Evolutionary conservation across 805 yeast genomes (phyloP).

Genomic region (Candida methanosorbosa): DNA sequence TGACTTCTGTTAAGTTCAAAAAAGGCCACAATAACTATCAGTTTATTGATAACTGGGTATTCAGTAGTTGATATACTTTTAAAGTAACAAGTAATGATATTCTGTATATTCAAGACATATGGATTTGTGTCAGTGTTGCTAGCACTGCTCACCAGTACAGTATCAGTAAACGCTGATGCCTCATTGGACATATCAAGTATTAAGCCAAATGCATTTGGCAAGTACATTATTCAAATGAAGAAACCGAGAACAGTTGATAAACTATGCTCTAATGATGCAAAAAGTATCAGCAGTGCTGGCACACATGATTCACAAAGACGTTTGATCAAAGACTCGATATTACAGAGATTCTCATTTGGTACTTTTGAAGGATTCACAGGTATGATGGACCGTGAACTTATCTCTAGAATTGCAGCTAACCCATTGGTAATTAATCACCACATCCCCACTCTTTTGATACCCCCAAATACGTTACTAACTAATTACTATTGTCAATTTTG

Average conservation of each 20-base stretch:
- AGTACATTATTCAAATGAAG: conserved; percentile 44
- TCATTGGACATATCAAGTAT: not conserved
- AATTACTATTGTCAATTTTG: not conserved
- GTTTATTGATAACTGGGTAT: too few relatives aligned
- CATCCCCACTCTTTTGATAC: too few relatives aligned
- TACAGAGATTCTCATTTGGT: conserved; percentile 44
- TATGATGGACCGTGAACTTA: conserved; percentile 38
- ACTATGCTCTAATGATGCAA: conserved; percentile 36
- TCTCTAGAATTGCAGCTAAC: conserved; percentile 40
- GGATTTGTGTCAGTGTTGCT: too few relatives aligned
- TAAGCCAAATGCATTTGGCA: not conserved
- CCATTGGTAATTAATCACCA: conserved; percentile 31
- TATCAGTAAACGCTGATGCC: too few relatives aligned
- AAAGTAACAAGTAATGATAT: too few relatives aligned
- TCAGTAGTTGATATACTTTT: too few relatives aligned
- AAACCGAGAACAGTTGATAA: conserved; percentile 38
- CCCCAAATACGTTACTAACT: too few relatives aligned
- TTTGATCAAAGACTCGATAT: not conserved
- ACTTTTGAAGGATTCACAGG: conserved; percentile 66
- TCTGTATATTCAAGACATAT: too few relatives aligned
- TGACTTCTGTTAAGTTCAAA: too few relatives aligned
- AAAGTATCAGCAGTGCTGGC: conserved; percentile 12
- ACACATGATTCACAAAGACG: not conserved
- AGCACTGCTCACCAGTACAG: too few relatives aligned
- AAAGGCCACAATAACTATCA: too few relatives aligned